phyloP scores from a whole-genome alignment of 2,329 filamentous ascomycete species.

The Colletotrichum graminicola region DNA sequence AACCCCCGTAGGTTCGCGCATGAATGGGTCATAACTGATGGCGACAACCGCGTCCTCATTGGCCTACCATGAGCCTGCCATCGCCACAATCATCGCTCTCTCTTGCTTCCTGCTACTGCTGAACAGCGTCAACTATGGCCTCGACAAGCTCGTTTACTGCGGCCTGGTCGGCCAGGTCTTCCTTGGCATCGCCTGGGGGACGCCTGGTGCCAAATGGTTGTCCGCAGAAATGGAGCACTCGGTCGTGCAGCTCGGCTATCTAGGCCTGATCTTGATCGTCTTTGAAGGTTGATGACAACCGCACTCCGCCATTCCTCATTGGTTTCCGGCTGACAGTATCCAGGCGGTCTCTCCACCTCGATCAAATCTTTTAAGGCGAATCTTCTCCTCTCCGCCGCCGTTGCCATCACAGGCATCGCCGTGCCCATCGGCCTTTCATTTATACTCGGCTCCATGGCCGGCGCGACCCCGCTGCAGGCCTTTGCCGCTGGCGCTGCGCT shows the following conservation, averaged over 20 bases:
- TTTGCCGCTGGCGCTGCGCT: slow-evolving; percentile 81
- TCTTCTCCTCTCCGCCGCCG: slow-evolving; percentile 67
- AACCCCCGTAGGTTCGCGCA: background rate
- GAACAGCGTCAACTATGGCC: slow-evolving; percentile 67
- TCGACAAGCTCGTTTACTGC: slow-evolving; percentile 74
- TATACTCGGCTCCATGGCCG: slow-evolving; percentile 62
- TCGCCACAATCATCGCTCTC: slow-evolving; percentile 69
- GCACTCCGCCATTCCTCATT: background rate
- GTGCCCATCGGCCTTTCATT: slow-evolving; percentile 77
- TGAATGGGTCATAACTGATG: slow-evolving; percentile 8
- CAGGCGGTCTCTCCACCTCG: slow-evolving; percentile 70
- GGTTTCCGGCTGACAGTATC: background rate
- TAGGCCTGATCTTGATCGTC: slow-evolving; percentile 79
- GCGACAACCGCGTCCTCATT: slow-evolving; percentile 47
- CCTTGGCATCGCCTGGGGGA: slow-evolving; percentile 77
- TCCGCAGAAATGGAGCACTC: slow-evolving; percentile 62
- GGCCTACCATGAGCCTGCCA: slow-evolving; percentile 73
- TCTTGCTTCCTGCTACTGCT: slow-evolving; percentile 73
- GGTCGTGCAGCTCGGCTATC: slow-evolving; percentile 76
- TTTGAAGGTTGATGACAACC: slow-evolving; percentile 67
- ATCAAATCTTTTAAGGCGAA: slow-evolving; percentile 69
- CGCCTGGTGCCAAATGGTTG: slow-evolving; percentile 73
- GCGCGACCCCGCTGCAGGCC: slow-evolving; percentile 68
- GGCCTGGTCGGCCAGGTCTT: slow-evolving; percentile 80
- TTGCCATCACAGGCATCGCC: slow-evolving; percentile 75